These are phyloP conservation scores for Pachysolen tannophilus DNA, from an alignment of 805 yeast species.

Conservation along the genomic window DNA sequence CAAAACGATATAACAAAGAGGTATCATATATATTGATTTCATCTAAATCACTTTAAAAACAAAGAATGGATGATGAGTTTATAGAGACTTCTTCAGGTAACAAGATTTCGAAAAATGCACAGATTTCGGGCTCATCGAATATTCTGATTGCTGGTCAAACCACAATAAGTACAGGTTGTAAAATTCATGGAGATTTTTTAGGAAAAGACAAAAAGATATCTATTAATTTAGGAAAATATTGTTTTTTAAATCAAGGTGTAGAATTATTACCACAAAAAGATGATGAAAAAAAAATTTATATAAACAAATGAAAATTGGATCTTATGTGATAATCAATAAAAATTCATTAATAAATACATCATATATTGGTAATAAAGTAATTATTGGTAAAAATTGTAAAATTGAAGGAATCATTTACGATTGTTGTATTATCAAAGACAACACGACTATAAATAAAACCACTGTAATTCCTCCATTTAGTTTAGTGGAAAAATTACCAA, in stretches of 20 bases:
- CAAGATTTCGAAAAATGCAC: conserved; percentile 36
- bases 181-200: conserved; percentile 24
- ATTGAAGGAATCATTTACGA: conserved; percentile 39
- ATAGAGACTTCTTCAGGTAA: conserved; percentile 37
- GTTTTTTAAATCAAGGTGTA: conserved; percentile 26
- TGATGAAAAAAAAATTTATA: conserved; percentile 10
- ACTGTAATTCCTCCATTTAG: conserved; percentile 46
- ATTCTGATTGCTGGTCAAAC: conserved; percentile 40
- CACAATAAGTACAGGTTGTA: conserved; percentile 30
- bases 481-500: conserved; percentile 21
- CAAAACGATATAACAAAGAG: no score
- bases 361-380: conserved; percentile 40
- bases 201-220: conserved; percentile 16
- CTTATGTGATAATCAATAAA: conserved; percentile 35
- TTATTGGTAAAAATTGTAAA: conserved; percentile 32
- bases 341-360: conserved; percentile 25
- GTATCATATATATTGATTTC: no score
- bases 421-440: conserved; percentile 38
- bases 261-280: conserved; percentile 22
- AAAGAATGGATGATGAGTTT: conserved; percentile 1
- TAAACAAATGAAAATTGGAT: conserved; percentile 33
- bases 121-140: conserved; percentile 31
- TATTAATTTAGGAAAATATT: conserved; percentile 38
- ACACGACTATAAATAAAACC: conserved; percentile 32
- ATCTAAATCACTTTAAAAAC: no score